Evolutionary conservation across 2,329 filamentous ascomycete species (phyloP), one percentile per base, ranked within the genome.

Genomic region (Cadophora gregata): DNA sequence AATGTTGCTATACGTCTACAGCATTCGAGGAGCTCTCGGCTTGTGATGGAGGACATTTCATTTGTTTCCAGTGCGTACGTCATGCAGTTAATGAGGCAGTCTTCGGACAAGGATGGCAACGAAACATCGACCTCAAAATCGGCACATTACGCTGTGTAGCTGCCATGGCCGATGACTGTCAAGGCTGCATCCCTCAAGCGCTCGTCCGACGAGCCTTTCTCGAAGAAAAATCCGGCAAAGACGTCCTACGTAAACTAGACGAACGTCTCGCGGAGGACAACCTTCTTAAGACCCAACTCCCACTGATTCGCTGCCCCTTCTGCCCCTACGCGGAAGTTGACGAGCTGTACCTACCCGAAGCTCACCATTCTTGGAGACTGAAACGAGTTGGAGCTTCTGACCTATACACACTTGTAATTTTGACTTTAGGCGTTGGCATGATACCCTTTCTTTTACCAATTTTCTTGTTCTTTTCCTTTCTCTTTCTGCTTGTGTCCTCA

Each of bases 251-350:
- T 68, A 91, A 90, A 75, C 87, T 98, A 42, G 91, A 97, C 75
- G 89, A 92, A 71, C 89, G 93, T 33, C 83, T 96, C 27, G 90
- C 91, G 3, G 90, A 91, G 66, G 92, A 97, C 72, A 88, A 84
- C 24, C 84, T 99, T 1, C 79, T 91, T 29, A 89, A 90, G 64
- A 92, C 90, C 27, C 85, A 88, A 25, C 80, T 97, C 7, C 90
- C 91, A 3, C 85, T 98, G 1, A 84, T 96, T 58, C 89, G 90
- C 47, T 98, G 96, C 74, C 93, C 94, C 0, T 97, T 96, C 76
- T 99, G 95, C 82, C 85, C 85, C 71, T 99, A 98, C 76, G 93
- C 93, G 36, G 96, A 98, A 81, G 84, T 93, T 29, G 93, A 97
- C 78, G 90, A 92, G 64, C 81, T 91, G 21, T 92, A 92, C 76